Evolutionary conservation across 768 basidiomycete species (phyloP).

Genomic region (Phylloporus sp.): DNA sequence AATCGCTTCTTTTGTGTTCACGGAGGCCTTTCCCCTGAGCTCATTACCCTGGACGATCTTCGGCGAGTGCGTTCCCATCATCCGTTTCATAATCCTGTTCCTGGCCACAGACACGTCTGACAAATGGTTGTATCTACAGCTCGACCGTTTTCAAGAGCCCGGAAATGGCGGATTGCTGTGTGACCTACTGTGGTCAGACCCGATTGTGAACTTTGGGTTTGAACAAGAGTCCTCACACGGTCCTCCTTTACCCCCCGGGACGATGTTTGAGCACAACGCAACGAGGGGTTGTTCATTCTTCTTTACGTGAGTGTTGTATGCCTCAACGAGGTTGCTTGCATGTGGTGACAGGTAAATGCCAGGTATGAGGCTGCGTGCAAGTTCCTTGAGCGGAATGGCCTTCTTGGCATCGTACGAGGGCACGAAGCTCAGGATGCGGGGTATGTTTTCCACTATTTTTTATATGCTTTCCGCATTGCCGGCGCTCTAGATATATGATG

Average conservation of each 20-base stretch:
- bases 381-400: slow-evolving; percentile 87
- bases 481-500: slow-evolving; percentile 72
- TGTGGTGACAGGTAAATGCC: background rate
- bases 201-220: slow-evolving; percentile 82
- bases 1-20: slow-evolving; percentile 97
- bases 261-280: slow-evolving; percentile 73
- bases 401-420: slow-evolving; percentile 91
- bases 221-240: slow-evolving; percentile 59
- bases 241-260: slow-evolving; percentile 52
- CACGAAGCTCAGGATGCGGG: slow-evolving; percentile 99
- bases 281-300: slow-evolving; percentile 90
- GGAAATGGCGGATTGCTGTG: slow-evolving; percentile 89
- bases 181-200: slow-evolving; percentile 96
- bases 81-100: background rate
- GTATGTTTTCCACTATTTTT: slow-evolving; percentile 38
- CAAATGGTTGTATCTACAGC: slow-evolving; percentile 39
- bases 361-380: slow-evolving; percentile 89
- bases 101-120: slow-evolving; percentile 1
- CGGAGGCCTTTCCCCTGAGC: slow-evolving; percentile 88
- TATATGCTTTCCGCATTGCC: background rate
- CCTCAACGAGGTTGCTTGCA: background rate
- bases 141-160: slow-evolving; percentile 92
- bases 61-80: slow-evolving; percentile 43
- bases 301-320: slow-evolving; percentile 66
- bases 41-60: slow-evolving; percentile 76